Conservation (phyloP, 495 filamentous ascomycete species). For the Penicillium dipodomyicola region DNA sequence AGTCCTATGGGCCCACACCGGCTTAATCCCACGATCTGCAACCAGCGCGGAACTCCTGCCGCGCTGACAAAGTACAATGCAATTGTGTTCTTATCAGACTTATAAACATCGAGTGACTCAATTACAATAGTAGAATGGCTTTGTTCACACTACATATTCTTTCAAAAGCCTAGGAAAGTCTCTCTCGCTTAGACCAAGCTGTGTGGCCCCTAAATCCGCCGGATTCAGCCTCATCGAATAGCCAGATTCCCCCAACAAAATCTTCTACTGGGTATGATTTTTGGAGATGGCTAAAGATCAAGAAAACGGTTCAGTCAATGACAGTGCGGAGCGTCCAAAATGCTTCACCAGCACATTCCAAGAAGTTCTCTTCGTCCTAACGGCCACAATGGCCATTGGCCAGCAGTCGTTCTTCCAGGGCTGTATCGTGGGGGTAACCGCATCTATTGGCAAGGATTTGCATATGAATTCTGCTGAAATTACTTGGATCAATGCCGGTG, state of each 20-base stretch:
- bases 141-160: not conserved
- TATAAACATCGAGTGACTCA: too few relatives aligned
- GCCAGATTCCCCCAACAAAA: not conserved
- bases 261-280: not conserved
- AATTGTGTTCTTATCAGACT: too few relatives aligned
- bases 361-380: constrained; percentile 65
- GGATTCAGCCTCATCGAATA: not conserved
- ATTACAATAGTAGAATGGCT: not conserved
- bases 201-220: not conserved
- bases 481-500: constrained; percentile 68
- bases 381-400: constrained; percentile 67
- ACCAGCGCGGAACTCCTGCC: too few relatives aligned
- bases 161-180: not conserved
- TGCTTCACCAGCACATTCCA: constrained; percentile 62
- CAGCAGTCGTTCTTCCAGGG: constrained; percentile 61
- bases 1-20: too few relatives aligned
- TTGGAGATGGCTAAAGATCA: constrained; percentile 8
- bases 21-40: not conserved
- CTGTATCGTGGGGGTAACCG: constrained; percentile 59
- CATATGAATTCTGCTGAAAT: constrained; percentile 67
- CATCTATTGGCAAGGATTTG: constrained; percentile 59
- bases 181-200: not conserved
- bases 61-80: not conserved
- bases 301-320: constrained; percentile 16
- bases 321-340: constrained; percentile 41